A percentile compares a stretch with the other conserved stretches of the same genome.
phyloP scores from a whole-genome alignment of 1,139 yeast genomes.

The Blastobotrys ciferrii region DNA sequence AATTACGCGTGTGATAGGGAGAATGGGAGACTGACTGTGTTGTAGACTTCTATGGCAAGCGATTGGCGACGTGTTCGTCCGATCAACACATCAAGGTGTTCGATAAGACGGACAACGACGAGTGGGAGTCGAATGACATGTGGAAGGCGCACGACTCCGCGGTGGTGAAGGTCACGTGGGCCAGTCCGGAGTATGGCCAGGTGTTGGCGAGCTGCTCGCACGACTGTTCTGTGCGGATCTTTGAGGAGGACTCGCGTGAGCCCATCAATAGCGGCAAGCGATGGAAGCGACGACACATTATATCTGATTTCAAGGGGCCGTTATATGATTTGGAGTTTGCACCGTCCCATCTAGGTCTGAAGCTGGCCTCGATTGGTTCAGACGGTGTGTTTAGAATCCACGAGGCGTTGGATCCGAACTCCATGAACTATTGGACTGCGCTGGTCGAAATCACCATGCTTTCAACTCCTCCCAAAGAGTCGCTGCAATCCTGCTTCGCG shows the following conservation, averaged over 20 bases:
- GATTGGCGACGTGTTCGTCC: slow-evolving; percentile 87
- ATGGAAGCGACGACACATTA: slow-evolving; percentile 72
- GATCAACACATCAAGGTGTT: slow-evolving; percentile 90
- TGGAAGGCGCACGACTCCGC: slow-evolving; percentile 97
- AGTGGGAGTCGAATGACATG: slow-evolving; percentile 79
- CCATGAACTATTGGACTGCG: slow-evolving; percentile 76
- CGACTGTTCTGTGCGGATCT: slow-evolving; percentile 82
- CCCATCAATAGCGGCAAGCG: slow-evolving; percentile 71
- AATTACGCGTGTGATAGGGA: no score
- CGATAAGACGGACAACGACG: slow-evolving; percentile 53
- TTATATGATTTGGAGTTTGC: slow-evolving; percentile 87
- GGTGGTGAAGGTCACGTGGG: slow-evolving; percentile 82
- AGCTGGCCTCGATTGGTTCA: slow-evolving; percentile 83
- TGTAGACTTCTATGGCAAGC: slow-evolving; percentile 70
- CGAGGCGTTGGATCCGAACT: slow-evolving; percentile 87
- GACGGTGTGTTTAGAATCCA: slow-evolving; percentile 87
- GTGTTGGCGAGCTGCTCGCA: slow-evolving; percentile 84
- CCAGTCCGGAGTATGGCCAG: slow-evolving; percentile 90
- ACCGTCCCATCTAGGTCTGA: slow-evolving; percentile 79
- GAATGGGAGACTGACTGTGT: no score
- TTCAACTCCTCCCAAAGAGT: slow-evolving; percentile 69
- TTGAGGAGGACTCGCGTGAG: slow-evolving; percentile 89
- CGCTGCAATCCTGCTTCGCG: slow-evolving; percentile 82
- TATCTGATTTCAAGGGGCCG: slow-evolving; percentile 87
- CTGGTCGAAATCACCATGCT: slow-evolving; percentile 64